phyloP scores from a whole-genome alignment of 2,329 filamentous ascomycete species.

The Botrytis porri region DNA sequence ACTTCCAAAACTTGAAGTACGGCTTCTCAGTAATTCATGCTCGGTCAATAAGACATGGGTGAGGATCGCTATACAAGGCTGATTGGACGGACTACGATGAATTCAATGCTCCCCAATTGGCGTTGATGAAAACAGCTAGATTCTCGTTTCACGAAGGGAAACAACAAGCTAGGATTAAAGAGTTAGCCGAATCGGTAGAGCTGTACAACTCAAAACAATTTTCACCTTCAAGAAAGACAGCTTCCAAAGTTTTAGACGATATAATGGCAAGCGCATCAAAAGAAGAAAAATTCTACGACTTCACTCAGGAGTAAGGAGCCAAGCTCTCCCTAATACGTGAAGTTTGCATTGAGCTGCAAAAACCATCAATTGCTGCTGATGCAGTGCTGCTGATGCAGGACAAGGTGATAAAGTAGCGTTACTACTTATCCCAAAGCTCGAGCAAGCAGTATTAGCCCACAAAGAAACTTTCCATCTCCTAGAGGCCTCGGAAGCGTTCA shows the following conservation, averaged over 20 bases:
- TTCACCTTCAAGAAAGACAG: neutral
- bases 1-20: neutral
- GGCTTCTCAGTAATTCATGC: neutral
- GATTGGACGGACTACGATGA: neutral
- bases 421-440: neutral
- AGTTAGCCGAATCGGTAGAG: neutral
- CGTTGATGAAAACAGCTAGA: neutral
- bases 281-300: constrained; percentile 3
- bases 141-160: neutral
- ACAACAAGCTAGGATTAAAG: neutral
- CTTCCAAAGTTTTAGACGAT: neutral
- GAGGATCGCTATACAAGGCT: neutral
- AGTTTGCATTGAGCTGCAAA: neutral
- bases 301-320: neutral
- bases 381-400: no score
- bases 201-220: neutral
- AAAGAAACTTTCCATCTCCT: neutral
- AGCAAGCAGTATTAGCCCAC: neutral
- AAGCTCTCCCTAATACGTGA: neutral
- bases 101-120: neutral
- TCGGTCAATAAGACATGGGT: constrained; percentile 5
- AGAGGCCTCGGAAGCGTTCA: neutral
- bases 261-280: neutral
- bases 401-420: neutral
- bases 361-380: neutral